Conservation (phyloP, 805 yeast species). For the Peterozyma toletana region DNA sequence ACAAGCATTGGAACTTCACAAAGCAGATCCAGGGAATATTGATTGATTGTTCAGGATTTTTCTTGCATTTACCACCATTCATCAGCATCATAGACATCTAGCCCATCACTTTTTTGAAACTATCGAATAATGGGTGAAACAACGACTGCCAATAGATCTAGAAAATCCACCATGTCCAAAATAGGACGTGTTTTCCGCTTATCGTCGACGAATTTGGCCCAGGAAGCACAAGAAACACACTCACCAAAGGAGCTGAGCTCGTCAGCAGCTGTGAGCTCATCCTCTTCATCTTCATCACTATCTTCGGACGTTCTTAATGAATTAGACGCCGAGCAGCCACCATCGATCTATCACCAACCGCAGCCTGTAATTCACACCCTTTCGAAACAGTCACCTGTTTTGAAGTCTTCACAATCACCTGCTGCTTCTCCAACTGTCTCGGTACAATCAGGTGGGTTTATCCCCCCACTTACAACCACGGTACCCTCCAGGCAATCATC, state of each 20-base stretch:
- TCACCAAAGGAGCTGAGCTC: background rate
- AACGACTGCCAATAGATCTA: slow-evolving; percentile 10
- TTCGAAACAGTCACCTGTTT: background rate
- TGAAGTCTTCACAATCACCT: slow-evolving; percentile 7
- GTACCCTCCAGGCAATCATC: slow-evolving; percentile 10
- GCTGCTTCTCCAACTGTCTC: slow-evolving; percentile 7
- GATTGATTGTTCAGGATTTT: no score
- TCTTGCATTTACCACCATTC: no score
- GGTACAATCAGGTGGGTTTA: slow-evolving; percentile 7
- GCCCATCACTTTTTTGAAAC: no score
- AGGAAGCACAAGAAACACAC: background rate
- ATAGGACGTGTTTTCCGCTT: slow-evolving; percentile 18
- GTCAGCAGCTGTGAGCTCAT: background rate
- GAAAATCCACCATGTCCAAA: slow-evolving; percentile 15
- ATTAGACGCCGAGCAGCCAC: background rate
- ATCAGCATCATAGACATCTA: no score
- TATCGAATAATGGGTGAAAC: slow-evolving; percentile 5
- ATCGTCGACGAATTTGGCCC: slow-evolving; percentile 7
- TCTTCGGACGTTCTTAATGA: background rate
- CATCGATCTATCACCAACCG: background rate
- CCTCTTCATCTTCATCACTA: background rate
- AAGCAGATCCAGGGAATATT: no score
- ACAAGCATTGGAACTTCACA: no score
- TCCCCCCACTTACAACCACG: slow-evolving; percentile 3
- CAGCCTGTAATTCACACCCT: background rate